These are phyloP conservation scores for Xylaria sp. DNA, from an alignment of 2,329 filamentous ascomycete species.

Conservation along the genomic window DNA sequence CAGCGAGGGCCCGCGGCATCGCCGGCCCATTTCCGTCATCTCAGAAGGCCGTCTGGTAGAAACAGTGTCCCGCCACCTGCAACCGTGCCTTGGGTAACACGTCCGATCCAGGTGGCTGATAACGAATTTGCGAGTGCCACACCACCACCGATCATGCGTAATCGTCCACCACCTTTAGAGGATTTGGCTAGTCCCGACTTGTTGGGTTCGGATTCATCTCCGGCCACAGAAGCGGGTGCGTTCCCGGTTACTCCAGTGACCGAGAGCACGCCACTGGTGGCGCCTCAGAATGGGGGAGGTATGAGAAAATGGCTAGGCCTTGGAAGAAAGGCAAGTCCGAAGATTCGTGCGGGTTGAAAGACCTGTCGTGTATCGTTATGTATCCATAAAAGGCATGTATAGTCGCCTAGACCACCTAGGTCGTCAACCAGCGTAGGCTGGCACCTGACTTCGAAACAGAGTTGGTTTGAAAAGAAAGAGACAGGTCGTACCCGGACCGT, in stretches of 20 bases:
- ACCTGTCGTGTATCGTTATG: slow-evolving; percentile 16
- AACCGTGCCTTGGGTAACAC: slow-evolving; percentile 47
- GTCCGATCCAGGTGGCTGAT: slow-evolving; percentile 55
- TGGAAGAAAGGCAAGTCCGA: slow-evolving; percentile 45
- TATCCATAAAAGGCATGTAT: slow-evolving; percentile 30
- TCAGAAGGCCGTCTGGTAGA: slow-evolving; percentile 38
- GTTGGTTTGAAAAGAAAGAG: slow-evolving; percentile 8
- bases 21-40: slow-evolving; percentile 26
- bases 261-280: slow-evolving; percentile 19
- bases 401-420: slow-evolving; percentile 1
- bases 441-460: not conserved
- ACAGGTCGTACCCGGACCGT: not conserved
- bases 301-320: slow-evolving; percentile 48
- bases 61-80: slow-evolving; percentile 48
- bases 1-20: slow-evolving; percentile 14
- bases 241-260: slow-evolving; percentile 30
- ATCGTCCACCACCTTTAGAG: slow-evolving; percentile 43
- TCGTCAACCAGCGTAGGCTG: slow-evolving; percentile 6
- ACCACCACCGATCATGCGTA: slow-evolving; percentile 66
- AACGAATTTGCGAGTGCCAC: slow-evolving; percentile 62
- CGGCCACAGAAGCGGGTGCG: slow-evolving; percentile 14
- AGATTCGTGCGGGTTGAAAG: slow-evolving; percentile 41
- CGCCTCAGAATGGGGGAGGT: slow-evolving; percentile 31
- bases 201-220: slow-evolving; percentile 22
- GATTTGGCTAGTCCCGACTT: slow-evolving; percentile 7